Conservation (phyloP, 257 asterid species). For the Solanum tacnaense region DNA sequence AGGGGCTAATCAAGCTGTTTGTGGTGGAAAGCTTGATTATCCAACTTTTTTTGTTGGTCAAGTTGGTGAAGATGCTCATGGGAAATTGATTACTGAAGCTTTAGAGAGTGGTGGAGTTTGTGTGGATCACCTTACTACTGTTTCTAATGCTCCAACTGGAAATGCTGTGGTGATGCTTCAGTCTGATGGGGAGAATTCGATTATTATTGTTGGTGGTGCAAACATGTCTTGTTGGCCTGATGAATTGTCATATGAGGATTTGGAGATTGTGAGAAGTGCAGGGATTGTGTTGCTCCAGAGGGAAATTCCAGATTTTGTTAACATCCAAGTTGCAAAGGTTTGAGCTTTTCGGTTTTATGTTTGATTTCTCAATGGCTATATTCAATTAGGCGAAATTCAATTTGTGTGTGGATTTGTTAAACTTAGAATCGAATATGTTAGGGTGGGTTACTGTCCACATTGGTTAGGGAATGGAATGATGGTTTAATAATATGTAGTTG, state of each 20-base stretch:
- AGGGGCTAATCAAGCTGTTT: constrained; percentile 95
- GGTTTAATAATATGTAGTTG: not conserved
- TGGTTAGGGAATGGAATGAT: not conserved
- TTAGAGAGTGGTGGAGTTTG: constrained; percentile 57
- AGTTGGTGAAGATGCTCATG: constrained; percentile 86
- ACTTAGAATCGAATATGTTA: not conserved
- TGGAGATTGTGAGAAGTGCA: constrained; percentile 55
- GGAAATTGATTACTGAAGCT: constrained; percentile 63
- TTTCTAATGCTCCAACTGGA: constrained; percentile 68
- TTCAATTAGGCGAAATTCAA: not conserved
- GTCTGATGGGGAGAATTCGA: constrained; percentile 75
- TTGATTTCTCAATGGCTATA: not conserved
- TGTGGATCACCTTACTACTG: constrained; percentile 44
- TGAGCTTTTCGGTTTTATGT: constrained; percentile 13
- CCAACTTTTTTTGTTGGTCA: constrained; percentile 87
- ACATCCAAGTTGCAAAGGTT: constrained; percentile 89
- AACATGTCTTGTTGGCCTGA: constrained; percentile 86
- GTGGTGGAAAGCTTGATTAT: constrained; percentile 53
- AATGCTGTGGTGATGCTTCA: constrained; percentile 97
- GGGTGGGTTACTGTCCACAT: not conserved
- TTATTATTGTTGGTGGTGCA: constrained; percentile 85
- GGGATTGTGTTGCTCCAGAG: constrained; percentile 94
- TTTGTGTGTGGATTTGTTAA: not conserved
- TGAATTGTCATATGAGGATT: constrained; percentile 37
- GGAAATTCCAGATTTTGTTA: constrained; percentile 89